Conservation (phyloP, 179 eudicot species). For the Camellia oleifera region DNA sequence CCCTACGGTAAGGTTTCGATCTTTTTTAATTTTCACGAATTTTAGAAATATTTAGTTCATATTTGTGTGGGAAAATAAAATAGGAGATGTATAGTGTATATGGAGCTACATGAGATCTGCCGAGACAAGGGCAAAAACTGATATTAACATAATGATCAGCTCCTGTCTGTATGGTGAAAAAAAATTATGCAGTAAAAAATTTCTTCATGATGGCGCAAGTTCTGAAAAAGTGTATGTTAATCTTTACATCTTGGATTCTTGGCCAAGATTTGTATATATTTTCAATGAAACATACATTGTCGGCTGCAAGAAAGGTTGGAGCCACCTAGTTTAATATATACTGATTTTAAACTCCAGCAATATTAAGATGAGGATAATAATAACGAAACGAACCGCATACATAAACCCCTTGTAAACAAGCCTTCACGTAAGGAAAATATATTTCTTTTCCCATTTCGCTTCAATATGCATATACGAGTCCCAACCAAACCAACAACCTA, state of each 20-base stretch:
- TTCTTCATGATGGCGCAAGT: neutral
- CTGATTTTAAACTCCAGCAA: neutral
- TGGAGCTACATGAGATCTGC: neutral
- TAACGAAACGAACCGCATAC: constrained; percentile 63
- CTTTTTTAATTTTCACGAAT: neutral
- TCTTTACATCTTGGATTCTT: neutral
- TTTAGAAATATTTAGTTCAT: neutral
- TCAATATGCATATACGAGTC: constrained; percentile 82
- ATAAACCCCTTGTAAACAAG: constrained; percentile 56
- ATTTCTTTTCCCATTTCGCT: constrained; percentile 50
- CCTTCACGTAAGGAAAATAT: constrained; percentile 68
- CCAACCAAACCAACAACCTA: constrained; percentile 88
- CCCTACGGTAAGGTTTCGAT: neutral
- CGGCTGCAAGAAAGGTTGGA: too few relatives aligned
- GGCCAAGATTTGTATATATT: neutral
- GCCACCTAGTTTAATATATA: neutral
- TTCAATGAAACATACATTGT: too few relatives aligned
- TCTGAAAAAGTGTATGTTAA: neutral
- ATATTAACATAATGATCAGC: neutral
- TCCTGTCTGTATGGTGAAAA: neutral
- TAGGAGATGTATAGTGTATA: neutral
- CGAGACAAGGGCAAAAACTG: neutral
- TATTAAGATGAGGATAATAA: neutral
- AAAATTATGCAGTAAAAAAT: neutral
- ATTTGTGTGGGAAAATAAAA: neutral